A percentile compares a stretch with the other conserved stretches of the same genome.
Evolutionary conservation across 345 rosid species (phyloP).

Genomic region (Murraya koenigii): DNA sequence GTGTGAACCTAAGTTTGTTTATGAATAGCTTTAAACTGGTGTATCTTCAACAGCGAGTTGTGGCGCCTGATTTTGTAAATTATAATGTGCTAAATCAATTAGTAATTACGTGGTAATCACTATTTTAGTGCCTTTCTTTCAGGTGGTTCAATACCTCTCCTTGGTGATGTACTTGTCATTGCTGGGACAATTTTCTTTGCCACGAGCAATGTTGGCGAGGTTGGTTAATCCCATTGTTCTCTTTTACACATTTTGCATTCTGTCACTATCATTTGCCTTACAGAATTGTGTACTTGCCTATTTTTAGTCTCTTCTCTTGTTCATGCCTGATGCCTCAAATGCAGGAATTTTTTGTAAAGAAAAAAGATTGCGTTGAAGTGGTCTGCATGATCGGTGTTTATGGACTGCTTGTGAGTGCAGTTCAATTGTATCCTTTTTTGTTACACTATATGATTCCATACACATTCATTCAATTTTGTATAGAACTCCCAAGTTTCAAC

Average conservation of each 20-base stretch:
- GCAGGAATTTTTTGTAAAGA: slow-evolving; percentile 65
- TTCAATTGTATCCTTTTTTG: slow-evolving; percentile 46
- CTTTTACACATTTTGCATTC: too few relatives aligned
- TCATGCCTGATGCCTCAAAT: slow-evolving; percentile 1
- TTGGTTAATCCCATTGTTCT: slow-evolving; percentile 16
- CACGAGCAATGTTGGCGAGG: slow-evolving; percentile 25
- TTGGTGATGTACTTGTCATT: slow-evolving; percentile 13
- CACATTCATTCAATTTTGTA: background rate
- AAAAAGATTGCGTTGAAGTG: slow-evolving; percentile 49
- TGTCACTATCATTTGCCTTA: background rate
- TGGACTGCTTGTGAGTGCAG: slow-evolving; percentile 42
- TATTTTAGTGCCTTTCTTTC: background rate
- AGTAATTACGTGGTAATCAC: background rate
- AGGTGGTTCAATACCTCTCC: slow-evolving; percentile 16
- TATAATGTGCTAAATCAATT: background rate
- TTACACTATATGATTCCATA: background rate
- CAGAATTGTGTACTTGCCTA: background rate
- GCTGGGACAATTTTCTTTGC: slow-evolving; percentile 16
- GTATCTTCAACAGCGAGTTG: background rate
- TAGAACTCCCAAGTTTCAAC: background rate
- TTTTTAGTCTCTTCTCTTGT: background rate
- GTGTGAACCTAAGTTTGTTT: background rate
- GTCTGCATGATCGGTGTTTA: slow-evolving; percentile 47
- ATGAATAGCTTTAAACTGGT: background rate
- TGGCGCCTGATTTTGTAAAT: background rate